A percentile compares a stretch with the other conserved stretches of the same genome.
Evolutionary conservation across 306 rosid genomes (phyloP).

Genomic region (Vicia villosa): DNA sequence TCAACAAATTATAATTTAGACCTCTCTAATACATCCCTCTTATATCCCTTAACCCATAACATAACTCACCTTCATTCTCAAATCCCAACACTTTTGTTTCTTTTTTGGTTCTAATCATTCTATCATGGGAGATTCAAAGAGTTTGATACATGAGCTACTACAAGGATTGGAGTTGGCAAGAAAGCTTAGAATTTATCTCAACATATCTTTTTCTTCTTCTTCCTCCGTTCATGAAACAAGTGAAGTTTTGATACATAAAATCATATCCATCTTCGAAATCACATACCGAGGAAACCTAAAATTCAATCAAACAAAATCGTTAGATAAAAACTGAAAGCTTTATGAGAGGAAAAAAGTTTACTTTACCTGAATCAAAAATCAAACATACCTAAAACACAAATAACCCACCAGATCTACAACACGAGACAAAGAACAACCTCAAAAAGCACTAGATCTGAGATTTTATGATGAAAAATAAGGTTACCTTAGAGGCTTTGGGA

Average conservation of each 20-base stretch:
- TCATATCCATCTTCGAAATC: constrained; percentile 63
- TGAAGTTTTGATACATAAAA: constrained; percentile 57
- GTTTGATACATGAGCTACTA: constrained; percentile 56
- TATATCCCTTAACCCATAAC: constrained; percentile 30
- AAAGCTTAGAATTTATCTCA: constrained; percentile 60
- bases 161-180: constrained; percentile 75
- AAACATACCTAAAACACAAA: no score
- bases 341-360: no score
- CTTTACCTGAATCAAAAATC: no score
- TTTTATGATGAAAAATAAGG: no score
- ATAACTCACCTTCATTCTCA: constrained; percentile 27
- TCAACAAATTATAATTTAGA: background rate
- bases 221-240: constrained; percentile 54
- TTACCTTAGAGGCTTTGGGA: no score
- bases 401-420: no score
- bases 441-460: no score
- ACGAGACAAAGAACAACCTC: no score
- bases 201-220: constrained; percentile 50
- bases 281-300: no score
- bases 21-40: constrained; percentile 14
- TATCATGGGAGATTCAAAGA: constrained; percentile 51
- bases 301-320: no score
- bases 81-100: constrained; percentile 2
- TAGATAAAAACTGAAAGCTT: no score
- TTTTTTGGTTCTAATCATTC: no score